These are phyloP conservation scores for Dissoconium aciculare DNA, from an alignment of 2,329 filamentous ascomycete genomes.

Conservation along the genomic window DNA sequence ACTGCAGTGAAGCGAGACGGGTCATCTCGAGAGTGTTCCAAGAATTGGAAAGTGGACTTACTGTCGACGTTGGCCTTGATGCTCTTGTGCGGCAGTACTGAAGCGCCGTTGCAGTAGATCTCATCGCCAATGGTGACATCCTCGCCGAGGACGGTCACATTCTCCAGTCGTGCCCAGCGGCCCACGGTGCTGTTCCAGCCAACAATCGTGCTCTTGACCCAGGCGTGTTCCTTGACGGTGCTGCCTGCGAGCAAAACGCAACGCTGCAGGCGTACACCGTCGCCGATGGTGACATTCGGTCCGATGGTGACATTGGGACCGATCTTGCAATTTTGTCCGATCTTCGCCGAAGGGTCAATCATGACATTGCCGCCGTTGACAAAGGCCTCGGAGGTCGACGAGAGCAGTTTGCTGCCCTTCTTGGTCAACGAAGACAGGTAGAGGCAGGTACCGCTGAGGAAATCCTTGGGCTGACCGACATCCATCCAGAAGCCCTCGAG, in stretches of 20 bases:
- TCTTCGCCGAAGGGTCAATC: slow-evolving; percentile 86
- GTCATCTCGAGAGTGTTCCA: slow-evolving; percentile 1
- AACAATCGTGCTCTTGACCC: slow-evolving; percentile 97
- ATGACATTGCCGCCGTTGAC: slow-evolving; percentile 91
- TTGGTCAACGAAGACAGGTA: slow-evolving; percentile 89
- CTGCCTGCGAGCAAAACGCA: slow-evolving; percentile 77
- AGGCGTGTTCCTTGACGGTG: slow-evolving; percentile 97
- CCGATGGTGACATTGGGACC: slow-evolving; percentile 95
- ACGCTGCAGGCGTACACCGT: slow-evolving; percentile 85
- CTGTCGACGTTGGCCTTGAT: slow-evolving; percentile 96
- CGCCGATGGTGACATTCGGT: slow-evolving; percentile 78
- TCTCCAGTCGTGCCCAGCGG: slow-evolving; percentile 91
- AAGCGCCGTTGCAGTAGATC: slow-evolving; percentile 87
- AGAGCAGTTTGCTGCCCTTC: slow-evolving; percentile 73
- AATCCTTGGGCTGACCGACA: slow-evolving; percentile 96
- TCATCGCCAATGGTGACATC: slow-evolving; percentile 96
- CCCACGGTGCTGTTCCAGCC: slow-evolving; percentile 96
- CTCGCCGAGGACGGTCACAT: slow-evolving; percentile 93
- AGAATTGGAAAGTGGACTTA: slow-evolving; percentile 26
- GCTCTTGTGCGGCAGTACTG: slow-evolving; percentile 91
- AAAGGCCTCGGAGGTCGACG: slow-evolving; percentile 53
- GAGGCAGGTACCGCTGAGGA: slow-evolving; percentile 86
- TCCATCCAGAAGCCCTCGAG: slow-evolving; percentile 99
- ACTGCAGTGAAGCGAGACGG: neutral
- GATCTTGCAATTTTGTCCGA: slow-evolving; percentile 96